Evolutionary conservation across 495 filamentous ascomycete genomes (phyloP).

Genomic region (Patellaria atrata): DNA sequence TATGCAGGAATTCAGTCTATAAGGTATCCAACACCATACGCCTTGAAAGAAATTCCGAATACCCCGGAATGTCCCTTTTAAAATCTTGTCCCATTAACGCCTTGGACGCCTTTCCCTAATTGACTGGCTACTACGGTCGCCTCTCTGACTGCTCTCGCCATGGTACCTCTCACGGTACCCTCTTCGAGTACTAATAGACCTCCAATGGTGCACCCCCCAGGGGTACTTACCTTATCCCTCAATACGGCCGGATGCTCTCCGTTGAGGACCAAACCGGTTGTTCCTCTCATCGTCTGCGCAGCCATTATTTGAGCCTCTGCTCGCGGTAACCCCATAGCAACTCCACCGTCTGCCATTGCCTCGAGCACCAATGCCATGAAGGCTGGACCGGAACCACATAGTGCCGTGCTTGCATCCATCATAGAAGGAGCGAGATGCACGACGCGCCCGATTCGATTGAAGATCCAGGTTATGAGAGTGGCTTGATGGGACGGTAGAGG

Average conservation of each 20-base stretch:
- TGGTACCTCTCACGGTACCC: conserved; percentile 50
- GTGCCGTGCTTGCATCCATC: conserved; percentile 63
- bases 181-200: conserved; percentile 66
- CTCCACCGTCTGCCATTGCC: conserved; percentile 60
- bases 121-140: conserved; percentile 63
- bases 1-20: too few species aligned
- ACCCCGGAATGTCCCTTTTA: conserved; percentile 3
- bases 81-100: conserved; percentile 35
- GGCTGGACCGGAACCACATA: conserved; percentile 66
- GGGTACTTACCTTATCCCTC: conserved; percentile 64
- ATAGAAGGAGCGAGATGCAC: conserved; percentile 44
- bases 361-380: conserved; percentile 70
- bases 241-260: conserved; percentile 67
- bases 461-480: conserved; percentile 61
- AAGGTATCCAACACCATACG: too few species aligned
- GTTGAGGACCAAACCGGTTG: conserved; percentile 51
- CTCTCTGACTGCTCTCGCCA: conserved; percentile 61
- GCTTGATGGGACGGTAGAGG: conserved; percentile 37
- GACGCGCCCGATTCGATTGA: conserved; percentile 53
- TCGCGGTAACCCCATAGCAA: conserved; percentile 66
- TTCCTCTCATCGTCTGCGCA: conserved; percentile 62
- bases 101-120: conserved; percentile 38
- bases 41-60: too few species aligned
- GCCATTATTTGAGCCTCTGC: conserved; percentile 69
- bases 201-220: conserved; percentile 68